Conservation (phyloP, 1,284 basidiomycete genomes). For the Wolfiporia cocos region DNA sequence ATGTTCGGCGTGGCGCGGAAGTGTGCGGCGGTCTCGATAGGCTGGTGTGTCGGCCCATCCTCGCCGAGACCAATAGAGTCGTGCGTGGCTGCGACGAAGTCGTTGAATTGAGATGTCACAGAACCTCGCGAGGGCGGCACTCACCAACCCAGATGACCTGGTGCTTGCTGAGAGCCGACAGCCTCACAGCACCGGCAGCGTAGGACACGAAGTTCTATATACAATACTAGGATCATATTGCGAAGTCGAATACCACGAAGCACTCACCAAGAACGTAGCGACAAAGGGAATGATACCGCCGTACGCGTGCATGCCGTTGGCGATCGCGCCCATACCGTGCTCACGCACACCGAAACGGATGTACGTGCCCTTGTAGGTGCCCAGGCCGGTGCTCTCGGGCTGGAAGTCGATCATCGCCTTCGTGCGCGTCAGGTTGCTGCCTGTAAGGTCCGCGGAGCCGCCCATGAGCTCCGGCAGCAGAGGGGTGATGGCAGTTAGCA, state of each 20-base stretch:
- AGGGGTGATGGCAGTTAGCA: conserved; percentile 72
- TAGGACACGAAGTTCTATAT: conserved; percentile 89
- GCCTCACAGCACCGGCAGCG: conserved; percentile 86
- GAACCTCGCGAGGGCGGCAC: conserved; percentile 24
- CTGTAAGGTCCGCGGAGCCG: conserved; percentile 91
- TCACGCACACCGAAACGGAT: conserved; percentile 97
- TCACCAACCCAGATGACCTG: conserved; percentile 90
- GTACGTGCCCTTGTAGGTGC: conserved; percentile 84
- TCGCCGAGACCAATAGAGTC: conserved; percentile 92
- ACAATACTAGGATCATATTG: no score
- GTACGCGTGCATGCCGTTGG: conserved; percentile 85
- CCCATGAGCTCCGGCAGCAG: conserved; percentile 81
- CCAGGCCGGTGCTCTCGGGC: conserved; percentile 79
- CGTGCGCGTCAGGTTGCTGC: conserved; percentile 87
- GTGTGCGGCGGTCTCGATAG: conserved; percentile 84
- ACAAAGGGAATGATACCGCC: conserved; percentile 82
- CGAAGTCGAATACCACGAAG: conserved; percentile 6
- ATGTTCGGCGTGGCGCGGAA: conserved; percentile 89
- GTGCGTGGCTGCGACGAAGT: conserved; percentile 58
- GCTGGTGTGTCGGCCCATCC: conserved; percentile 96
- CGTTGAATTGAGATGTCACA: conserved; percentile 9
- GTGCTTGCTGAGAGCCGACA: conserved; percentile 86
- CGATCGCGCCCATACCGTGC: conserved; percentile 95
- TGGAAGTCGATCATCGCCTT: conserved; percentile 90
- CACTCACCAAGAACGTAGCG: conserved; percentile 78